Base-by-base conservation (phyloP, 345 rosid species). In the Gossypioides kirkii region DNA sequence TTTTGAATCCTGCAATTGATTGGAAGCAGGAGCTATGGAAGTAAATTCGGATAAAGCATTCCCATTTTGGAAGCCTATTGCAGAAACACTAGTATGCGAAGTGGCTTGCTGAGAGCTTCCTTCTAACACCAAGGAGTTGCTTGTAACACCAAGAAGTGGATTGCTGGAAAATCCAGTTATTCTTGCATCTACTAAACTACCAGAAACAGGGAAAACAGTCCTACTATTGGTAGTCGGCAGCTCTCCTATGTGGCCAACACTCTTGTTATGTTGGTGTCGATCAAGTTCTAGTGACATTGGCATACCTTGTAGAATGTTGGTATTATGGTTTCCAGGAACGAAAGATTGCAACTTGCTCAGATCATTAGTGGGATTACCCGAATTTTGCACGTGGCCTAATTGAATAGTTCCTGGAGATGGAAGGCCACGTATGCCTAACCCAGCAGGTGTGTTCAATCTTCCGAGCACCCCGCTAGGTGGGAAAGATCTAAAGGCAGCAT, bases 251-350 rank as follows among this genome's bases (percentile, higher is more conserved):
- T 71, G 74, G 28, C 71, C 49, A 66, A 52, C 73, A 20, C 76
- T 54, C 77, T 86, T 91, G 83, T 78, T 86, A 67, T 83, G 65
- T 49, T 87, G 96, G 52, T 87, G 81, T 73, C 88, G 90, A 71
- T 88, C 90, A 32, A 86, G 84, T 76, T 85, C 97, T 60, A 88
- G 62, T 53, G 91, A 82, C 32, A 85, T 75, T 16, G 96, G 97
- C 77, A 91, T 80, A 20, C 98, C 94, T 75, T 88, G 94, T 66
- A 89, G 89, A 53, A 89, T 75, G 78, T 71, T 86, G 25, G 84
- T 82, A 53, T 78, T 87, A 55, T 81, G 84, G 74, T 47, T 86
- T 59, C 84, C 59, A 49, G 72, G 59, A 17, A 26, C 43, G 10
- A 26, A 49, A 49, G 72, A 68, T 10, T 68, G 72, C 58, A 49